These are phyloP conservation scores for Suhomyces sp. DNA, from an alignment of 805 yeast genomes.

Conservation along the genomic window DNA sequence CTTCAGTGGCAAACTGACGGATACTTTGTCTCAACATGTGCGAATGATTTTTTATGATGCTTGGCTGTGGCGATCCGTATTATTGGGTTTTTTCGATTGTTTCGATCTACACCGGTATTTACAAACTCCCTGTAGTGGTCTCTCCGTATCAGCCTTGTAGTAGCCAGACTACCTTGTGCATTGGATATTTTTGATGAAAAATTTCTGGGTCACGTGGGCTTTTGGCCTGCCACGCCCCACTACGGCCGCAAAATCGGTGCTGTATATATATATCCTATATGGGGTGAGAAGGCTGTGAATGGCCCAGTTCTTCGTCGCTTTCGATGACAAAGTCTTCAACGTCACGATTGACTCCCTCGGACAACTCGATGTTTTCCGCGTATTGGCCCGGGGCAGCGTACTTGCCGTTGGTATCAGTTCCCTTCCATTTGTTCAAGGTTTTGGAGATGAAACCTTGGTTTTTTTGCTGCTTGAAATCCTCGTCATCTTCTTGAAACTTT, in stretches of 20 bases:
- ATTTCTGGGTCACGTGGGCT: not conserved
- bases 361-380: slow-evolving; percentile 35
- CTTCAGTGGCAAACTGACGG: slow-evolving; percentile 31
- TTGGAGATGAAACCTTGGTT: slow-evolving; percentile 38
- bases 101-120: not conserved
- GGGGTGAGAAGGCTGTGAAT: slow-evolving; percentile 1
- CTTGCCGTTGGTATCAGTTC: slow-evolving; percentile 23
- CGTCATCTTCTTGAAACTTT: slow-evolving; percentile 31
- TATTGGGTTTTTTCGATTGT: not conserved
- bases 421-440: slow-evolving; percentile 32
- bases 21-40: slow-evolving; percentile 25
- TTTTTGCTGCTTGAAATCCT: slow-evolving; percentile 15
- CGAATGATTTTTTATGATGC: not conserved
- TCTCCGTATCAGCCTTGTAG: not conserved
- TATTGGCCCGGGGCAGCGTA: slow-evolving; percentile 21
- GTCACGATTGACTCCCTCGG: slow-evolving; percentile 12
- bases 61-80: not conserved
- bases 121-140: not conserved
- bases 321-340: slow-evolving; percentile 43
- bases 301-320: slow-evolving; percentile 45
- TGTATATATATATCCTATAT: not conserved
- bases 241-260: not conserved
- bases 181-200: not conserved
- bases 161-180: not conserved
- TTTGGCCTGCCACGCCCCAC: not conserved